These are phyloP conservation scores for Thelonectria olida DNA, from an alignment of 2,329 filamentous ascomycete species.

Conservation along the genomic window DNA sequence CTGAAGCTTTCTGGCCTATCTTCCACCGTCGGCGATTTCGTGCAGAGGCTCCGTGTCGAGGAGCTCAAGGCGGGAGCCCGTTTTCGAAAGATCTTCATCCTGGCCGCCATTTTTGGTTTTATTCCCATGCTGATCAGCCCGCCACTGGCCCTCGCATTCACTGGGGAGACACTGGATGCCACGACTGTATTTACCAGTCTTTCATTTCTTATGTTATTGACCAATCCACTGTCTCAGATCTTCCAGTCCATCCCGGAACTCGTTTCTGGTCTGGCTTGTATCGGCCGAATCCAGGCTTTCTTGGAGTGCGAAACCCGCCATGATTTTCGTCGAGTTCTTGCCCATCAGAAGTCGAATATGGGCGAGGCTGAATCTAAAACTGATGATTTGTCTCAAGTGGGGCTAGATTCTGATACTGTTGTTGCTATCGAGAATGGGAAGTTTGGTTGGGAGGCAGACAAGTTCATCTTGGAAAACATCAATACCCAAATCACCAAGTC, in stretches of 20 bases:
- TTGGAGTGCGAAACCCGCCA: constrained; percentile 37
- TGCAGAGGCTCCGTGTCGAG: constrained; percentile 34
- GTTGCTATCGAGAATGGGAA: constrained; percentile 4
- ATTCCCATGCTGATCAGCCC: constrained; percentile 45
- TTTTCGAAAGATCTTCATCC: constrained; percentile 30
- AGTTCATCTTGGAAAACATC: neutral
- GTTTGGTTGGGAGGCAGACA: constrained; percentile 16
- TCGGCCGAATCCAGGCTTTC: constrained; percentile 46
- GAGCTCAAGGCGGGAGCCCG: constrained; percentile 34
- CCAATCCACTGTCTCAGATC: constrained; percentile 39
- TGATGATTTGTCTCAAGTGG: too few relatives aligned
- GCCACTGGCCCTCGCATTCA: constrained; percentile 39
- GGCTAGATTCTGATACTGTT: neutral
- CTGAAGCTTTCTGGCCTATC: constrained; percentile 37
- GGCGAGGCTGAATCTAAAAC: neutral
- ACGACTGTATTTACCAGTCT: constrained; percentile 41
- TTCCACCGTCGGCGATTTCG: constrained; percentile 29
- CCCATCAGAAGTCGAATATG: neutral
- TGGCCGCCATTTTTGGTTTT: constrained; percentile 38
- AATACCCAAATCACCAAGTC: neutral
- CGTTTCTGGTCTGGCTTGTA: constrained; percentile 41
- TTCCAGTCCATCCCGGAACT: constrained; percentile 42
- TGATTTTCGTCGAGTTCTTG: constrained; percentile 22
- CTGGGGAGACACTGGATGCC: constrained; percentile 27
- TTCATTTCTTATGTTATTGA: constrained; percentile 44